A percentile compares a stretch with the other conserved stretches of the same genome.
Evolutionary conservation across 176 grass and related monocot species (phyloP).

Genomic region (Zea luxurians): DNA sequence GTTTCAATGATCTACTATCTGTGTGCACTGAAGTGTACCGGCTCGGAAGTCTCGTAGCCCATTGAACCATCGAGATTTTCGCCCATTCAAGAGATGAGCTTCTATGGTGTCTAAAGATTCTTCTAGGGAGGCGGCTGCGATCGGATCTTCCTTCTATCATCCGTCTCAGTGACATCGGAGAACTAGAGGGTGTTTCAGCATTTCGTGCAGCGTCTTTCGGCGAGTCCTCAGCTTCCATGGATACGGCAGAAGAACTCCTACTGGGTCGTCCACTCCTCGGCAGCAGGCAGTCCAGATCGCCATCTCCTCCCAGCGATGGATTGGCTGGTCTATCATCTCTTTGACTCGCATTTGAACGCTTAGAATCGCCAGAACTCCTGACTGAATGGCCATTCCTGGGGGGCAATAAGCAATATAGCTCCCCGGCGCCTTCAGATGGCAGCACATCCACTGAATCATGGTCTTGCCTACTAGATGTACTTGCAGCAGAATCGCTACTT

Average conservation of each 20-base stretch:
- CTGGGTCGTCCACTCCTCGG: constrained; percentile 16
- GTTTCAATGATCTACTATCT: constrained; percentile 59
- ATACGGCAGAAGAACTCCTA: constrained; percentile 32
- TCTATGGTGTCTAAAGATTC: constrained; percentile 65
- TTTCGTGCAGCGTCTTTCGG: constrained; percentile 10
- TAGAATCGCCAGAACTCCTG: constrained; percentile 48
- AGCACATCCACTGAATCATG: constrained; percentile 24
- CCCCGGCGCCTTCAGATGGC: constrained; percentile 40
- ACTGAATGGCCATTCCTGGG: constrained; percentile 45
- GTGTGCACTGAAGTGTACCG: constrained; percentile 56
- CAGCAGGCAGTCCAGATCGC: constrained; percentile 37
- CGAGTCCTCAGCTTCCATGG: constrained; percentile 28
- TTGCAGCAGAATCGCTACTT: constrained; percentile 39
- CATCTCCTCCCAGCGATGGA: constrained; percentile 1
- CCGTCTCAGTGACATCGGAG: constrained; percentile 48
- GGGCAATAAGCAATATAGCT: constrained; percentile 68
- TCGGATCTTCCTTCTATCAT: constrained; percentile 56
- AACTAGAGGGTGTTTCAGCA: constrained; percentile 39
- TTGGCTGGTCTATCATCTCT: constrained; percentile 6
- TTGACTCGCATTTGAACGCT: constrained; percentile 29
- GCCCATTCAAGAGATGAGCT: constrained; percentile 67
- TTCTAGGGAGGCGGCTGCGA: constrained; percentile 50
- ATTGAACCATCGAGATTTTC: constrained; percentile 69
- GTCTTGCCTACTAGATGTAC: constrained; percentile 40
- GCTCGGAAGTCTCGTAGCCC: constrained; percentile 70